Evolutionary conservation across 2,329 filamentous ascomycete genomes (phyloP).

Genomic region (Catunica adiposa): DNA sequence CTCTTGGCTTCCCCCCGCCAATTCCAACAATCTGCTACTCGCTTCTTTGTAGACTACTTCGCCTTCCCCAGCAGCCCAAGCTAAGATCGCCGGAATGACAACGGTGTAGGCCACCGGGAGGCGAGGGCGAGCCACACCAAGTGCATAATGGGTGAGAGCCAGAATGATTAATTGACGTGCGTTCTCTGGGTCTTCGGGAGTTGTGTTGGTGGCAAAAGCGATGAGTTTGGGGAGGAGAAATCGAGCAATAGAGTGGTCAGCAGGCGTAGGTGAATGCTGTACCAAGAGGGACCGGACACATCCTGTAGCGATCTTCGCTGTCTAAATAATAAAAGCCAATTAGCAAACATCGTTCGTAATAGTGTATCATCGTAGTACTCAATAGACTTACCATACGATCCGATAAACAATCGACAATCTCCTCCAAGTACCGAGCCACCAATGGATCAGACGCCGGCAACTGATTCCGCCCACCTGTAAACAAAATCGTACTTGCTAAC

Average conservation of each 20-base stretch:
- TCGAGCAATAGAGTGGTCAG: conserved; percentile 57
- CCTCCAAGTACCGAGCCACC: conserved; percentile 57
- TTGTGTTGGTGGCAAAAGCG: conserved; percentile 52
- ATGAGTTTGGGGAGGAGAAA: conserved; percentile 62
- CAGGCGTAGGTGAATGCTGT: conserved; percentile 40
- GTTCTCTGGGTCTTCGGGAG: conserved; percentile 63
- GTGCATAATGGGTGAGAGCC: conserved; percentile 58
- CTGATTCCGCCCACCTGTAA: conserved; percentile 62
- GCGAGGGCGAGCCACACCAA: conserved; percentile 28
- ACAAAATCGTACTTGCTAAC: conserved; percentile 71
- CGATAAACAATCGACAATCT: conserved; percentile 69
- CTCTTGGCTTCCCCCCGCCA: conserved; percentile 57
- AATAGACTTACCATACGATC: conserved; percentile 50
- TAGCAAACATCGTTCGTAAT: not conserved
- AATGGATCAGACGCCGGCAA: conserved; percentile 61
- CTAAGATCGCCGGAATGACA: conserved; percentile 60
- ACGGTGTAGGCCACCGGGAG: conserved; percentile 51
- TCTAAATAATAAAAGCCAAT: conserved; percentile 28
- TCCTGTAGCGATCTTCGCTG: conserved; percentile 75
- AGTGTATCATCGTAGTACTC: not conserved
- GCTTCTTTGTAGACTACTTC: conserved; percentile 48
- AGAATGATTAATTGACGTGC: conserved; percentile 55
- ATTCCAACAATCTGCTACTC: conserved; percentile 58
- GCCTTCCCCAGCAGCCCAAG: conserved; percentile 47
- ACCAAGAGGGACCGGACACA: conserved; percentile 76